Conservation (phyloP, 495 filamentous ascomycete genomes). For the Chaetomium tenue region DNA sequence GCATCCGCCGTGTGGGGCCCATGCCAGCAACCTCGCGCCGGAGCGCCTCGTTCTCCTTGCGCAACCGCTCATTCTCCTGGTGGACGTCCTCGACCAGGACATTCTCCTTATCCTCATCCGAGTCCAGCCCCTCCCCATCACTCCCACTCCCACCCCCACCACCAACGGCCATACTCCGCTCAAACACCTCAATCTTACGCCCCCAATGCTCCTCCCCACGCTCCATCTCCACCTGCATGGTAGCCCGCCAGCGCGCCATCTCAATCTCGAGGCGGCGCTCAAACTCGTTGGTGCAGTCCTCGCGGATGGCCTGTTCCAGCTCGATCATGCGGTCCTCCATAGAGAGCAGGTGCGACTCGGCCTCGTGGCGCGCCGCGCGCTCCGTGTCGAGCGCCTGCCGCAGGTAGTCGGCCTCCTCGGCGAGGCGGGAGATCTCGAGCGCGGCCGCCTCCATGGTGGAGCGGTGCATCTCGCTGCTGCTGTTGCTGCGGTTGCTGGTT, state of each 20-base stretch:
- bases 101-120: constrained; percentile 52
- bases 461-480: constrained; percentile 36
- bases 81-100: constrained; percentile 56
- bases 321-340: constrained; percentile 66
- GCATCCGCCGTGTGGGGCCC: constrained; percentile 45
- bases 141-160: constrained; percentile 19
- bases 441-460: constrained; percentile 76
- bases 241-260: constrained; percentile 70
- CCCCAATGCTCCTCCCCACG: constrained; percentile 81
- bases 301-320: constrained; percentile 83
- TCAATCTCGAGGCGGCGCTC: constrained; percentile 72
- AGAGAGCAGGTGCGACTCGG: constrained; percentile 57
- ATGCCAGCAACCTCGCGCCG: constrained; percentile 48
- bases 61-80: constrained; percentile 59
- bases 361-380: constrained; percentile 55
- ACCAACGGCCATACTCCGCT: constrained; percentile 57
- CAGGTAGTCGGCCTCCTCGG: constrained; percentile 70
- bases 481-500: constrained; percentile 51
- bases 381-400: constrained; percentile 59
- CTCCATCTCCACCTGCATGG: constrained; percentile 70
- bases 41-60: constrained; percentile 51
- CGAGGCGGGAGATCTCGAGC: constrained; percentile 70
- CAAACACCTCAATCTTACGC: constrained; percentile 83
- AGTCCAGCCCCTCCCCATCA: constrained; percentile 26
- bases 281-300: constrained; percentile 84